Evolutionary conservation across 2,329 filamentous ascomycete species (phyloP).

Genomic region (Diaporthe humulicola): DNA sequence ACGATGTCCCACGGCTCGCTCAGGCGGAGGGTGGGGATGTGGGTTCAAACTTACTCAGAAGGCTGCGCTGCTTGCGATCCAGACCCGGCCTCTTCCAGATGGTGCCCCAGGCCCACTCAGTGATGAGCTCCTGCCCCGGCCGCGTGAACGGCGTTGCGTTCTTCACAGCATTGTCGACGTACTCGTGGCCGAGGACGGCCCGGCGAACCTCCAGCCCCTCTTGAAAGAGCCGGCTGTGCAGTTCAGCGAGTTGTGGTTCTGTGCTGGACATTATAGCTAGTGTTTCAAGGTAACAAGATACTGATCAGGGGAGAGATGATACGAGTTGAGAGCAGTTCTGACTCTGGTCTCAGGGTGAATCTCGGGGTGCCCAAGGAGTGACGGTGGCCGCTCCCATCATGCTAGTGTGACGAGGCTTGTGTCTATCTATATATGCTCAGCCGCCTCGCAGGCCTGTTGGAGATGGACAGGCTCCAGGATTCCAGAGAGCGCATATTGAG

Average conservation of each 20-base stretch:
- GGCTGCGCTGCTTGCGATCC: slow-evolving; percentile 68
- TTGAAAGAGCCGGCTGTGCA: slow-evolving; percentile 67
- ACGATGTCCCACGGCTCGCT: background rate
- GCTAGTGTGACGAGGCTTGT: background rate
- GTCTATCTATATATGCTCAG: background rate
- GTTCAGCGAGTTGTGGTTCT: background rate
- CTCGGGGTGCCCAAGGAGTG: background rate
- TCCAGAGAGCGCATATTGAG: background rate
- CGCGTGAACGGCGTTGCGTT: slow-evolving; percentile 69
- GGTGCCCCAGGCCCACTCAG: slow-evolving; percentile 72
- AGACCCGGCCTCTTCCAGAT: slow-evolving; percentile 75
- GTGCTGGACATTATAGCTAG: background rate
- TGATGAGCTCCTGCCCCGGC: slow-evolving; percentile 72
- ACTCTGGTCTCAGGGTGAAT: background rate
- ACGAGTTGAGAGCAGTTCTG: background rate
- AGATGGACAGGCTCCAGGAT: background rate
- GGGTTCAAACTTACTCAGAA: slow-evolving; percentile 56
- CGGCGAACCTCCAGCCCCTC: slow-evolving; percentile 71
- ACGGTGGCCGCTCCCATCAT: background rate
- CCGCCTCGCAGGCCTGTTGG: background rate
- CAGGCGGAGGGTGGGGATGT: background rate
- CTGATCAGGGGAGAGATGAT: too few species aligned
- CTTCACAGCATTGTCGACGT: slow-evolving; percentile 68
- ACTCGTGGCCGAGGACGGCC: slow-evolving; percentile 69
- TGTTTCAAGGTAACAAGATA: background rate